Conservation (phyloP, 2,329 filamentous ascomycete species). For the Monilinia fructigena region DNA sequence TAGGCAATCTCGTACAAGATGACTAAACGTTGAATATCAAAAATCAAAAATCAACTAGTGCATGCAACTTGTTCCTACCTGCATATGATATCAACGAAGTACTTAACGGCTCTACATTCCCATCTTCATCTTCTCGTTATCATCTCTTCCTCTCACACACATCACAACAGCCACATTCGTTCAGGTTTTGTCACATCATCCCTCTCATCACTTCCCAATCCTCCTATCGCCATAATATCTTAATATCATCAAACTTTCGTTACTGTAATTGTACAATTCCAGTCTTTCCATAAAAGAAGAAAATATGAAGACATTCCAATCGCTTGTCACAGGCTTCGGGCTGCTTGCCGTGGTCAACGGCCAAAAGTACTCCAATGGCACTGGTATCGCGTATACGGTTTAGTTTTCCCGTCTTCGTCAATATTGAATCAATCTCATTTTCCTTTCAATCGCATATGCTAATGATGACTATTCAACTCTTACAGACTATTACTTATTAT, state of each 20-base stretch:
- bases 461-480: neutral
- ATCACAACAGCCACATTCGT: slow-evolving; percentile 22
- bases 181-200: slow-evolving; percentile 12
- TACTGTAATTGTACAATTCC: slow-evolving; percentile 6
- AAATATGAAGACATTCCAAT: slow-evolving; percentile 24
- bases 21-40: neutral
- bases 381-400: slow-evolving; percentile 23
- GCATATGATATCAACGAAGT: neutral
- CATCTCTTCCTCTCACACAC: neutral
- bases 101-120: slow-evolving; percentile 8
- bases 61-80: slow-evolving; percentile 10
- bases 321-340: slow-evolving; percentile 20
- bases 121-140: neutral
- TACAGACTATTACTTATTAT: slow-evolving; percentile 38
- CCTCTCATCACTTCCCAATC: slow-evolving; percentile 3
- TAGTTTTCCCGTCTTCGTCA: neutral
- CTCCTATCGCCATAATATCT: slow-evolving; percentile 14
- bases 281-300: slow-evolving; percentile 5
- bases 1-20: neutral
- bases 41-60: neutral
- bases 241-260: slow-evolving; percentile 17
- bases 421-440: neutral
- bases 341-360: slow-evolving; percentile 22
- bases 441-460: neutral
- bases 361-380: slow-evolving; percentile 14